Conservation (phyloP, 257 asterid genomes). For the Paraleonurus japonicus region DNA sequence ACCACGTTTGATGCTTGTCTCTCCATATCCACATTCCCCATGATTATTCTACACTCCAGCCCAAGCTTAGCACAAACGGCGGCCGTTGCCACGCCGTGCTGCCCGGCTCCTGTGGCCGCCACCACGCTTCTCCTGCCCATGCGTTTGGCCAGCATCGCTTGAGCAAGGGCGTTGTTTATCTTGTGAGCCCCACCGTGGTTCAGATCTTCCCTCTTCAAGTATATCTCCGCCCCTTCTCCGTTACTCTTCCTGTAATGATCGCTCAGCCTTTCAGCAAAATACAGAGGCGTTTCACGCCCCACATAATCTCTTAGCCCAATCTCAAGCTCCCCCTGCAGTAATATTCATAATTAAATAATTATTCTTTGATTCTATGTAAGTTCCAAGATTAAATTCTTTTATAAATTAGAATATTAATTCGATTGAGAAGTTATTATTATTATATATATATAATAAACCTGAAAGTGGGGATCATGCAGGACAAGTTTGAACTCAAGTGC, state of each 20-base stretch:
- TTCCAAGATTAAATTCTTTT: no score
- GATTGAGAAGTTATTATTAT: no score
- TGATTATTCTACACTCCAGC: conserved; percentile 53
- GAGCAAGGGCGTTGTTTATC: conserved; percentile 85
- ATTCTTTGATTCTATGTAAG: no score
- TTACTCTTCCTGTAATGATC: conserved; percentile 46
- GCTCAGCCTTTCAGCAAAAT: conserved; percentile 64
- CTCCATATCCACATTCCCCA: conserved; percentile 57
- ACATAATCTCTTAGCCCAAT: conserved; percentile 56
- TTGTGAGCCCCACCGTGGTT: conserved; percentile 78
- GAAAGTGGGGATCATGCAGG: conserved; percentile 48
- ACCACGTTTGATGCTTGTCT: conserved; percentile 59
- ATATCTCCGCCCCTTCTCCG: conserved; percentile 67
- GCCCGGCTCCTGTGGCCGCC: conserved; percentile 83
- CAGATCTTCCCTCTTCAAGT: conserved; percentile 78
- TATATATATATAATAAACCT: conserved; percentile 43
- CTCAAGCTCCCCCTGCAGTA: conserved; percentile 50
- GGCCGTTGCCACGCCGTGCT: conserved; percentile 81
- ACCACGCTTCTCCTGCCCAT: conserved; percentile 45
- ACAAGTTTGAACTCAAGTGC: conserved; percentile 44
- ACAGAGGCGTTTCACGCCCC: conserved; percentile 82
- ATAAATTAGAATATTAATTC: no score
- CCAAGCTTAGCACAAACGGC: conserved; percentile 72
- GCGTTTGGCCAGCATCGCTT: conserved; percentile 83
- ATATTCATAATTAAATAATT: no score